Percentiles rank a stretch among this genome's conserved stretches.
phyloP scores from a whole-genome alignment of 1,284 basidiomycete genomes.

The Heterobasidion parviporum region DNA sequence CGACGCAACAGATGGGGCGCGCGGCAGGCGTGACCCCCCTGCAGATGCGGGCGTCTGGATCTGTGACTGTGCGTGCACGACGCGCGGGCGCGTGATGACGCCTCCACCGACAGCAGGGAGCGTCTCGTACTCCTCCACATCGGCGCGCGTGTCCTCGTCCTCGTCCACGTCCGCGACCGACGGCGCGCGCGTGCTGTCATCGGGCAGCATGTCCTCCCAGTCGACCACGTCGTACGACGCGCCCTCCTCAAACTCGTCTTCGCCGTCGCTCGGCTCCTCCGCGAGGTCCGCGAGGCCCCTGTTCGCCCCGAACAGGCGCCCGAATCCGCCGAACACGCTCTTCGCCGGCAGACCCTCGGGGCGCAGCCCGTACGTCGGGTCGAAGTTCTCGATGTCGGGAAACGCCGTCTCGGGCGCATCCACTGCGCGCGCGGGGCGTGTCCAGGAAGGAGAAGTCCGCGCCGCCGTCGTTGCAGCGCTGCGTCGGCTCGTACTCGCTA shows the following conservation, averaged over 20 bases:
- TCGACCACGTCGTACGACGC: conserved; percentile 34
- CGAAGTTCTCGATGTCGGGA: conserved; percentile 85
- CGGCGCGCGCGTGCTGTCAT: conserved; percentile 22
- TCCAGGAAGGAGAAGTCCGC: conserved; percentile 14
- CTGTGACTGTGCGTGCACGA: conserved; percentile 50
- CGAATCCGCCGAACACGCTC: conserved; percentile 64
- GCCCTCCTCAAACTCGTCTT: conserved; percentile 24
- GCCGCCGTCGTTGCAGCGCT: conserved; percentile 4
- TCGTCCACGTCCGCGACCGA: conserved; percentile 18
- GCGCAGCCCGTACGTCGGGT: conserved; percentile 96
- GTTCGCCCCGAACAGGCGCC: conserved; percentile 53
- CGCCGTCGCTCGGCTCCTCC: conserved; percentile 48
- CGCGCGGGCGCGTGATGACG: conserved; percentile 49
- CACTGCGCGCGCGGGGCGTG: conserved; percentile 16
- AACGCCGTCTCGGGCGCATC: conserved; percentile 43
- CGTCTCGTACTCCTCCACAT: conserved; percentile 27
- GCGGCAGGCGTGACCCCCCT: conserved; percentile 6
- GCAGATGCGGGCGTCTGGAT: conserved; percentile 15
- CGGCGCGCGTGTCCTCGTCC: conserved; percentile 14
- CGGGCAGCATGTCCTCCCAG: conserved; percentile 51
- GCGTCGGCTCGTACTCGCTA: conserved; percentile 9
- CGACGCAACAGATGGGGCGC: conserved; percentile 5
- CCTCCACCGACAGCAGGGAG: conserved; percentile 62
- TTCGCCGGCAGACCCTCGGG: conserved; percentile 80
- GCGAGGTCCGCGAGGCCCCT: conserved; percentile 74